phyloP scores from a whole-genome alignment of 1,284 basidiomycete genomes.

The Volvariella volvacea region DNA sequence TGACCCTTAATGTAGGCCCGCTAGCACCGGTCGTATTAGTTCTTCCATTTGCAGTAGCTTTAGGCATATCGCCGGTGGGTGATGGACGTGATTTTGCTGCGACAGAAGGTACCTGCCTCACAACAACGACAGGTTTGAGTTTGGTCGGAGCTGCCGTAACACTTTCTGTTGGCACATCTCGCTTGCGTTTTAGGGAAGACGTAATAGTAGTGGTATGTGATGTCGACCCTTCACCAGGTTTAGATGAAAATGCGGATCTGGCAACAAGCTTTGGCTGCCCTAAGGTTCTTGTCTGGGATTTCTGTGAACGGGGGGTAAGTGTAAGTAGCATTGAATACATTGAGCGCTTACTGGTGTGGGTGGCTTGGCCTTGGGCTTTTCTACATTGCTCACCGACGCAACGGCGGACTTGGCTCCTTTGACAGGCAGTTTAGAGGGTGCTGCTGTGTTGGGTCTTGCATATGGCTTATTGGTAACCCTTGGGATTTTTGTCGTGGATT shows the following conservation, averaged over 20 bases:
- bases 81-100: no score
- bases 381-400: no score
- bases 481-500: constrained; percentile 60
- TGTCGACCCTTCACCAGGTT: not conserved
- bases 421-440: constrained; percentile 1
- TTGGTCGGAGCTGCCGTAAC: constrained; percentile 16
- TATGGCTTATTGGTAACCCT: constrained; percentile 64
- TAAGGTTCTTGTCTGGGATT: no score
- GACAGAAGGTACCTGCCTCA: constrained; percentile 21
- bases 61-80: no score
- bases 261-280: no score
- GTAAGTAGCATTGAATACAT: no score
- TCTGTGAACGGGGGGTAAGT: no score
- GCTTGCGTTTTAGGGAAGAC: constrained; percentile 29
- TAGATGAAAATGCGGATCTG: no score
- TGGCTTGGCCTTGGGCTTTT: constrained; percentile 3
- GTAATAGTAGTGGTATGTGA: constrained; percentile 6
- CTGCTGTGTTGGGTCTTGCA: constrained; percentile 28
- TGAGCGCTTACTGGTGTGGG: constrained; percentile 3
- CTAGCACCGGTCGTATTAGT: no score
- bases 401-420: no score
- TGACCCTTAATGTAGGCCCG: no score
- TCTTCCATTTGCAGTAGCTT: no score
- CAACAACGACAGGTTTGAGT: constrained; percentile 18
- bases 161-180: constrained; percentile 11